Evolutionary conservation across 1,139 yeast genomes (phyloP).

Genomic region (Kurtzmaniella quercitrusa): DNA sequence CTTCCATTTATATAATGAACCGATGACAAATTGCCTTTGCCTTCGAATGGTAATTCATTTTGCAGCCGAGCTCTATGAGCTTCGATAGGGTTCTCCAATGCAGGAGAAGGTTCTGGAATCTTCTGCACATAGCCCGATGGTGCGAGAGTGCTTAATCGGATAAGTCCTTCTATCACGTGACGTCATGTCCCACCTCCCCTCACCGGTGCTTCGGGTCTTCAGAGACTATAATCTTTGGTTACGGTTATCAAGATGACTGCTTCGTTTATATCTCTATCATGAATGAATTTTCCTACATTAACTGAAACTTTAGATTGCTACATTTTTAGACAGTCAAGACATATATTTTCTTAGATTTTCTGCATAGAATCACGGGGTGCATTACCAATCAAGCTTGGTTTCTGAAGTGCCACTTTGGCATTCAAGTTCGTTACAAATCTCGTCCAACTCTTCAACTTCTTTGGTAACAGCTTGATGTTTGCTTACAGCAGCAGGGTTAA

Average conservation of each 20-base stretch:
- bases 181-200: neutral
- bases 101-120: neutral
- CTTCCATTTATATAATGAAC: slow-evolving; percentile 1
- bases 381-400: slow-evolving; percentile 8
- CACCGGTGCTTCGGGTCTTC: too few relatives aligned
- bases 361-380: neutral
- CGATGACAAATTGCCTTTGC: slow-evolving; percentile 4
- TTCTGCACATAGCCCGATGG: slow-evolving; percentile 2
- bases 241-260: too few relatives aligned
- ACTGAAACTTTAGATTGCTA: too few relatives aligned
- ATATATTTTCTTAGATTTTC: neutral
- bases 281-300: too few relatives aligned
- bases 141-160: too few relatives aligned
- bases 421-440: slow-evolving; percentile 45
- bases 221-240: too few relatives aligned
- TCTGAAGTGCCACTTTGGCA: slow-evolving; percentile 36
- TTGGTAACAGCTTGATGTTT: slow-evolving; percentile 28
- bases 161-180: neutral
- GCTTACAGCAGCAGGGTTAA: slow-evolving; percentile 51
- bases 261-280: too few relatives aligned
- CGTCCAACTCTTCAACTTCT: slow-evolving; percentile 47
- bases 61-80: neutral
- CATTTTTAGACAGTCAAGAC: too few relatives aligned
- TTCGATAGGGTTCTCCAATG: neutral
- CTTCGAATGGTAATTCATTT: neutral